Base-by-base conservation (phyloP, 108 stramenopile genomes). In the Fistulifera pelliculosa region DNA sequence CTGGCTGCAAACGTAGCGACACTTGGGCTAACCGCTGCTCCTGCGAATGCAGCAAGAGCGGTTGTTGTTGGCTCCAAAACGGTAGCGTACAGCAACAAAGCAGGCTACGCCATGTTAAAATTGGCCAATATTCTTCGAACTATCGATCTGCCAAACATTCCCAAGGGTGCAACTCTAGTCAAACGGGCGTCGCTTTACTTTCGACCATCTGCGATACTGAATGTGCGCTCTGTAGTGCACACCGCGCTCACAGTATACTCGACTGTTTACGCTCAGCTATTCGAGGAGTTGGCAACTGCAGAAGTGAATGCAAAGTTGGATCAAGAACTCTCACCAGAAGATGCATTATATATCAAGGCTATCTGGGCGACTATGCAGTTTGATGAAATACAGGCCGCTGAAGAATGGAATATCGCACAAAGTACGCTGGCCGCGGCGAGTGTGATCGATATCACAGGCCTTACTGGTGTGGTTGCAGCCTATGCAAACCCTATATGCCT, bases 401-500 rank as follows among this genome's bases (percentile, higher is more conserved):
- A 38, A 22, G 22, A 38, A 16, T 54, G 54, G 54, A 40, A 45
- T 21, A 35, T 35, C 31, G 31, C 31, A 35, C 31, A 35, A 35
- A 45, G 7, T 21, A 45, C 17, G 4, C 6, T 54, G 16, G 38
- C 27, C 16, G 31, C 8, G 8, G 31, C 31, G 31, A 35, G 31
- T 35, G 3, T 35, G 31, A 8, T 35, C 8, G 31, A 38, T 54
- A 16, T 38, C 17, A 16, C 38, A 7, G 28, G 16, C 23, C 57
- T 58, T 1, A 47, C 62, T 38, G 24, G 41, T 1, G 35, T 49
- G 2, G 56, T 65, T 41, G 18, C 15, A 13, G 54, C 54, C 17
- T 54, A 54, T 54, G 54, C 54, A 7, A 54, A 54, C 13, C 54
- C 54, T 12, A 40, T 35, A 3, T 54, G 54, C 25, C 10, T n/a